Base-by-base conservation (phyloP, 345 rosid species). In the Geranium brycei region DNA sequence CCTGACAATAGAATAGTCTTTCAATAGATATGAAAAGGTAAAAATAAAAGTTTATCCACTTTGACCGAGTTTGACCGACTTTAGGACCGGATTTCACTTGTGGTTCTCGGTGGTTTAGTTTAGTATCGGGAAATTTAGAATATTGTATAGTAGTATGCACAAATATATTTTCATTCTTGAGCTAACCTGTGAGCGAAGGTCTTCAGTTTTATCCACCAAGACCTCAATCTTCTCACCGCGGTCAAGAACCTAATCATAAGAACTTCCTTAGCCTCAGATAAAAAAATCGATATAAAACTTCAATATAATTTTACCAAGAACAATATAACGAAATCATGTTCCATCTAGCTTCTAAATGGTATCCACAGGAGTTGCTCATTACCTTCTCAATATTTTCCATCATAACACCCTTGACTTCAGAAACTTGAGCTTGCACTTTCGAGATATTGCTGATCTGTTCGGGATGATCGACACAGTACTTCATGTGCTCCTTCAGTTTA, bases 141-240 rank as follows among this genome's bases (percentile, higher is more conserved):
- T 23, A 23, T 23, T 35, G 1, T 35, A 35, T 35, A 35, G 41
- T 35, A 35, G 41, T 35, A 35, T 4, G 41, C 41, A 35, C 41
- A 35, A 4, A 35, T 4, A 15, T n/a, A n/a, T n/a, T n/a, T 41
- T 65, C 31, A 4, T 0, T 18, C 57, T 17, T 61, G 5, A 47
- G 31, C 57, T 64, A 69, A 87, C 97, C 89, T 90, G 86, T 66
- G 81, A 70, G 4, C 78, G 89, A 58, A 91, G 71, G 72, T 76
- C 80, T 72, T 86, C 90, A 0, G 96, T 83, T 79, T 87, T 87
- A 70, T 87, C 89, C 1, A 81, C 86, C 47, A 87, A 86, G 67
- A 64, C 78, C 1, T 78, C 71, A 64, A 91, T 72, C 66, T 77
- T 77, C 69, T 86, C 92, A 19, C 92, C 98, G 71, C 96, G 80